Conservation (phyloP, 2,329 filamentous ascomycete genomes). For the Ilyonectria destructans region DNA sequence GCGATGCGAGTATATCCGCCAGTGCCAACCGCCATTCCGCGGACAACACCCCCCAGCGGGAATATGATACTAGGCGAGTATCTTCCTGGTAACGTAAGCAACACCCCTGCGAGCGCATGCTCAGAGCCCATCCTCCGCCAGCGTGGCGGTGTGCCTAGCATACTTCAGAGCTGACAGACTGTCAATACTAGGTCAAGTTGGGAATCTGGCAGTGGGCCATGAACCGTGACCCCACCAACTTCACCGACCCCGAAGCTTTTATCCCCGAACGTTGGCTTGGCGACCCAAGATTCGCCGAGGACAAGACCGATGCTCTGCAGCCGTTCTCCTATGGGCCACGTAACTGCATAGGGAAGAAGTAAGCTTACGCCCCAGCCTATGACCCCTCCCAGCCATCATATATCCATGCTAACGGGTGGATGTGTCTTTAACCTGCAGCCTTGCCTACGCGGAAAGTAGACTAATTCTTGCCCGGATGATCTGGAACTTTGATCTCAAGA, state of each 20-base stretch:
- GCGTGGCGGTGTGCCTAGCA: too few relatives aligned
- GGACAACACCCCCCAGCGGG: too few relatives aligned
- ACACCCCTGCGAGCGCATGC: too few relatives aligned
- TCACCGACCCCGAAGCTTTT: conserved; percentile 14
- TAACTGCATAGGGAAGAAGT: conserved; percentile 31
- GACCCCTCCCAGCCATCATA: too few relatives aligned
- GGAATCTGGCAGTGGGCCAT: conserved; percentile 28
- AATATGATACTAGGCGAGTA: too few relatives aligned
- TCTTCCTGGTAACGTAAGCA: too few relatives aligned
- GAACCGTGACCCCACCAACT: conserved; percentile 15
- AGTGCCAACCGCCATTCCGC: too few relatives aligned
- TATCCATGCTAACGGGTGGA: too few relatives aligned
- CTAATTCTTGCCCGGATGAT: conserved; percentile 15
- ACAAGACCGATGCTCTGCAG: conserved; percentile 13
- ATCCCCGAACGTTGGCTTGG: conserved; percentile 29
- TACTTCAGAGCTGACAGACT: too few relatives aligned
- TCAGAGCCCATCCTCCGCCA: too few relatives aligned
- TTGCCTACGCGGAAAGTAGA: not conserved
- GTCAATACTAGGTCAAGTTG: not conserved
- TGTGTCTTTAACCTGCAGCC: too few relatives aligned
- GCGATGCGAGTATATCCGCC: too few relatives aligned
- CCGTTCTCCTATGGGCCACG: conserved; percentile 29
- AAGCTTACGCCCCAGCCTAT: not conserved
- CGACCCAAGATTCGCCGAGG: not conserved
- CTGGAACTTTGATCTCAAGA: conserved; percentile 18